These are phyloP conservation scores for Stagonosporopsis vannaccii DNA, from an alignment of 2,329 filamentous ascomycete genomes.

Conservation along the genomic window DNA sequence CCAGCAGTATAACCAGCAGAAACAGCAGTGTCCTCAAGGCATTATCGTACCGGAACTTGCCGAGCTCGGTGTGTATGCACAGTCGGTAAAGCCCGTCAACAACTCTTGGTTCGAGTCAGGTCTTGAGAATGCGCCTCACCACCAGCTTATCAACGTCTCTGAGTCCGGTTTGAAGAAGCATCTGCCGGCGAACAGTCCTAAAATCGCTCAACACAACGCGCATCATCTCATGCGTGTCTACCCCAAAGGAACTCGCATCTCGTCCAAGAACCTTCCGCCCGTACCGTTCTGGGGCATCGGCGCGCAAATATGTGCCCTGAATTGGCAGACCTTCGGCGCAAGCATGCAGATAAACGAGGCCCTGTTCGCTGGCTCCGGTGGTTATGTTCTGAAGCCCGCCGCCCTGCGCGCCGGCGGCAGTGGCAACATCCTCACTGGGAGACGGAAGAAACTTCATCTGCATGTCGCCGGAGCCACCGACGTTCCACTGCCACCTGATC, in stretches of 20 bases:
- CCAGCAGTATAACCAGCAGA: slow-evolving; percentile 61
- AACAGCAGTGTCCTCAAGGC: slow-evolving; percentile 56
- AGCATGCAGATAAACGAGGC: slow-evolving; percentile 74
- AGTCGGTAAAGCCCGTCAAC: slow-evolving; percentile 71
- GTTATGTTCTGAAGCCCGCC: slow-evolving; percentile 71
- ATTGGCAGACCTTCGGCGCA: slow-evolving; percentile 73
- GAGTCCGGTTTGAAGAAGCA: slow-evolving; percentile 65
- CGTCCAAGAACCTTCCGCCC: slow-evolving; percentile 69
- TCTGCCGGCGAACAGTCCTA: slow-evolving; percentile 56
- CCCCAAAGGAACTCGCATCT: slow-evolving; percentile 73
- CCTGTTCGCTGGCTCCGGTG: slow-evolving; percentile 69
- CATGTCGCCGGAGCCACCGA: slow-evolving; percentile 69
- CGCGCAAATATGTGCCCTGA: slow-evolving; percentile 73
- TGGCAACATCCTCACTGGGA: slow-evolving; percentile 57
- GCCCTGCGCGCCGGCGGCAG: slow-evolving; percentile 64
- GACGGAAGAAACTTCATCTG: slow-evolving; percentile 61
- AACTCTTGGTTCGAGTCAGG: slow-evolving; percentile 69
- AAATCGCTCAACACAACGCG: slow-evolving; percentile 68
- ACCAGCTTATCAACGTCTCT: slow-evolving; percentile 74
- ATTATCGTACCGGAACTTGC: slow-evolving; percentile 71
- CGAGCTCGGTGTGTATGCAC: slow-evolving; percentile 71
- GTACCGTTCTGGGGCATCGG: slow-evolving; percentile 71
- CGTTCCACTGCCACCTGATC: slow-evolving; percentile 62
- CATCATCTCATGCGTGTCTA: slow-evolving; percentile 74
- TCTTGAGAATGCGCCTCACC: slow-evolving; percentile 61